A percentile compares a stretch with the other conserved stretches of the same genome.
These are phyloP conservation scores for Heritiera littoralis DNA, from an alignment of 345 rosid species.

Conservation along the genomic window DNA sequence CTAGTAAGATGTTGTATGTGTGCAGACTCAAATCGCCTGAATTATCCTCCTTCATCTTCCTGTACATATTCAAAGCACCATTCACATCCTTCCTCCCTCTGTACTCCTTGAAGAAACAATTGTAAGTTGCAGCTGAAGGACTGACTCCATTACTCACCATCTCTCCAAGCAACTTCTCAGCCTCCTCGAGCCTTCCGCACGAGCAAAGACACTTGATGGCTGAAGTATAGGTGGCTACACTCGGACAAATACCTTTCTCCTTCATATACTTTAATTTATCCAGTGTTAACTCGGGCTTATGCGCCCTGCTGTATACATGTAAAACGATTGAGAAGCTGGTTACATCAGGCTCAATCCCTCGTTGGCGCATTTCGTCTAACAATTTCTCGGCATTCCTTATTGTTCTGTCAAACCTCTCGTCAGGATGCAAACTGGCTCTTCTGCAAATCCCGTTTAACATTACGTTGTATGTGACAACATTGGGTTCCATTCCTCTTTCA, in stretches of 20 bases:
- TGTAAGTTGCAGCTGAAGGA: constrained; percentile 65
- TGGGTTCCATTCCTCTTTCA: constrained; percentile 64
- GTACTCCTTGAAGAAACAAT: constrained; percentile 90
- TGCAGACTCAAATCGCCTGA: constrained; percentile 49
- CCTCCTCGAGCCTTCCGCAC: constrained; percentile 68
- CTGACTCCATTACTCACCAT: constrained; percentile 62
- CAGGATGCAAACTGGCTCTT: constrained; percentile 74
- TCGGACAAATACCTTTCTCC: constrained; percentile 62
- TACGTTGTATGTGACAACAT: constrained; percentile 71
- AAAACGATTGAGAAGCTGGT: constrained; percentile 75
- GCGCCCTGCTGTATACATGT: constrained; percentile 81
- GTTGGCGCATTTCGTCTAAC: constrained; percentile 74
- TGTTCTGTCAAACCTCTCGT: constrained; percentile 61
- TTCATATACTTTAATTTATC: constrained; percentile 76
- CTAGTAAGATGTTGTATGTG: constrained; percentile 64
- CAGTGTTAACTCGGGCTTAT: constrained; percentile 67
- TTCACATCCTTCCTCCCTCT: constrained; percentile 69
- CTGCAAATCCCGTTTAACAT: constrained; percentile 79
- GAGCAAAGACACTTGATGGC: constrained; percentile 83
- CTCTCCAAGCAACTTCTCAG: constrained; percentile 61
- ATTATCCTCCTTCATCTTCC: constrained; percentile 62
- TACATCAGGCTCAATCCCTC: constrained; percentile 83
- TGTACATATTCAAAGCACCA: constrained; percentile 64
- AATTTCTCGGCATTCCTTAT: constrained; percentile 64
- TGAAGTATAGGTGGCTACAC: constrained; percentile 66